Conservation (phyloP, 2,329 filamentous ascomycete species). For the Lomentospora prolificans region DNA sequence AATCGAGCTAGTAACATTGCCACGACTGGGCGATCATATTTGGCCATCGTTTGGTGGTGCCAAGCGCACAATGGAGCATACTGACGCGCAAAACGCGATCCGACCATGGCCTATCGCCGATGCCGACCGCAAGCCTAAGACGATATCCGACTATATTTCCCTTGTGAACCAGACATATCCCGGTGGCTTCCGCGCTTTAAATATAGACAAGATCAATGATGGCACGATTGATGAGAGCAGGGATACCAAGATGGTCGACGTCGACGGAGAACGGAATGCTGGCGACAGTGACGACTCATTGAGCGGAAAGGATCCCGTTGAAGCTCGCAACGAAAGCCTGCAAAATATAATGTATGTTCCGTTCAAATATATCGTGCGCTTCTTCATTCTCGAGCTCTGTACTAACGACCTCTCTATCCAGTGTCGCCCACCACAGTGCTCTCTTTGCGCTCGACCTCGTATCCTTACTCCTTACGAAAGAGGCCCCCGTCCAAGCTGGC, state of each 20-base stretch:
- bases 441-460: constrained; percentile 71
- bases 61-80: not conserved
- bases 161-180: constrained; percentile 66
- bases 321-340: constrained; percentile 48
- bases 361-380: not conserved
- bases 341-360: constrained; percentile 42
- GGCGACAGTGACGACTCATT: constrained; percentile 30
- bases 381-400: not conserved
- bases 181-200: constrained; percentile 73
- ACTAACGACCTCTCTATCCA: constrained; percentile 14
- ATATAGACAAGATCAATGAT: constrained; percentile 59
- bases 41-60: not conserved
- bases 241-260: constrained; percentile 36
- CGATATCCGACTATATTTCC: constrained; percentile 63
- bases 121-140: constrained; percentile 45
- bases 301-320: constrained; percentile 32
- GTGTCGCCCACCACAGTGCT: constrained; percentile 46
- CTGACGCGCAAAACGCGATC: constrained; percentile 2
- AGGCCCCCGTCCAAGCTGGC: constrained; percentile 60
- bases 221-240: constrained; percentile 36
- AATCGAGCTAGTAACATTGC: too few species aligned
- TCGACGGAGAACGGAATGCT: constrained; percentile 35
- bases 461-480: constrained; percentile 74
- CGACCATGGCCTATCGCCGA: constrained; percentile 28
- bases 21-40: too few species aligned